Base-by-base conservation (phyloP, 2,329 filamentous ascomycete species). In the Emergomyces pasteurianus region DNA sequence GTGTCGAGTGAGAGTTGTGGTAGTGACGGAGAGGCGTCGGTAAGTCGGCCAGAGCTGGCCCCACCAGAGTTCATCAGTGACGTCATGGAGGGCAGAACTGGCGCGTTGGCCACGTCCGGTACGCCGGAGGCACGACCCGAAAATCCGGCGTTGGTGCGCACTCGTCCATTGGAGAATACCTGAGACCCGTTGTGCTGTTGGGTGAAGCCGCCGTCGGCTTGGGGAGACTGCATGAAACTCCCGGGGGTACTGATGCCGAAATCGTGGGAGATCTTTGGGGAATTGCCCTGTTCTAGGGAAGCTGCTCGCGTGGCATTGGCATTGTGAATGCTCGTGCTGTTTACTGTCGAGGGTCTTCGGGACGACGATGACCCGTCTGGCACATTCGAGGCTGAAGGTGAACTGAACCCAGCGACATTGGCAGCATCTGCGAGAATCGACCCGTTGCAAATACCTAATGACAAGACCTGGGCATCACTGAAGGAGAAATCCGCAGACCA, bases 401-500 rank as follows among this genome's bases (percentile, higher is more conserved):
- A 84, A 46, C 81, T 77, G 72, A 84, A 81, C 76, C 87, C 74
- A 75, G 86, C 67, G 43, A 83, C 26, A 77, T 86, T 68, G 74
- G 81, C 72, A 70, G 83, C 73, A 70, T 86, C 78, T 67, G 84
- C 72, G 74, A 88, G 70, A 72, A 85, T 67, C 6, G 80, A 79
- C 21, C 89, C 88, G 69, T 95, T 95, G 73, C 92, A 83, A 60
- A 96, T 88, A 21, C 85, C 84, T 53, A 96, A 81, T 55, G 82
- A 83, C 65, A 84, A 80, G 23, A 92, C 80, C 64, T 87, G 83
- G 34, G 87, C 85, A 66, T 95, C 87, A 58, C 88, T 83, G 67
- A 87, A 86, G 28, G 83, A 85, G 72, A 88, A 94, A 68, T 96
- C 92, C 18, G 83, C 83, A 58, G 86, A 82, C 80, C 95, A 97